phyloP scores from a whole-genome alignment of 169 alveolate species.

The Plasmodium inui region DNA sequence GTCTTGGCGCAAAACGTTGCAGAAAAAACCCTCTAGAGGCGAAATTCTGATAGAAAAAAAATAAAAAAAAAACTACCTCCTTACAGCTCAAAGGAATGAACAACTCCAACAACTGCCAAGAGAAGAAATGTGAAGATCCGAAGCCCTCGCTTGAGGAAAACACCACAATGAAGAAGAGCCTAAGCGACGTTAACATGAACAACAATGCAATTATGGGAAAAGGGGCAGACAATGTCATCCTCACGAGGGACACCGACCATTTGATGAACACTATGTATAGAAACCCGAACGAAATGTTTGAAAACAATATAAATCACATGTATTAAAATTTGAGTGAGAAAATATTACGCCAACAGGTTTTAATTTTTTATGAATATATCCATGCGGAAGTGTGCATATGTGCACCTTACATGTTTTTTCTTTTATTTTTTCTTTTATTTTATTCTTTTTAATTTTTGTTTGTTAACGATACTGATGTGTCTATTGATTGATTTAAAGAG shows the following conservation, averaged over 20 bases:
- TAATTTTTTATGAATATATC: slow-evolving; percentile 15
- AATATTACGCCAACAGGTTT: slow-evolving; percentile 11
- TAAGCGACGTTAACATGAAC: slow-evolving; percentile 5
- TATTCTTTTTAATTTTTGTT: neutral
- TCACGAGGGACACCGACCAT: slow-evolving; percentile 1
- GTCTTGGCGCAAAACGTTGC: neutral
- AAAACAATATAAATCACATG: slow-evolving; percentile 11
- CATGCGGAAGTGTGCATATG: neutral
- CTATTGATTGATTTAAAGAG: neutral
- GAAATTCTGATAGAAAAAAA: neutral
- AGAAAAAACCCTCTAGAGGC: neutral
- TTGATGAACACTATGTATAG: slow-evolving; percentile 22
- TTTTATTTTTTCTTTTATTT: neutral
- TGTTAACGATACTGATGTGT: neutral
- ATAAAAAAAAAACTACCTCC: neutral
- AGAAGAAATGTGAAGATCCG: slow-evolving; percentile 17
- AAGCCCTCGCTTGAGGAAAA: slow-evolving; percentile 5
- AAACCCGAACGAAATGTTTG: slow-evolving; percentile 21
- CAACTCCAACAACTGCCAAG: slow-evolving; percentile 22
- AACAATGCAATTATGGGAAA: neutral
- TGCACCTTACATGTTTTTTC: neutral
- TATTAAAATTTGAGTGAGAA: slow-evolving; percentile 20
- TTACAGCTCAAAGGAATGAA: slow-evolving; percentile 48
- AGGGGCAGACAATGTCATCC: neutral
- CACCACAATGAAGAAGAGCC: slow-evolving; percentile 3